Base-by-base conservation (phyloP, 2,329 filamentous ascomycete species). In the Volutella citrinella region DNA sequence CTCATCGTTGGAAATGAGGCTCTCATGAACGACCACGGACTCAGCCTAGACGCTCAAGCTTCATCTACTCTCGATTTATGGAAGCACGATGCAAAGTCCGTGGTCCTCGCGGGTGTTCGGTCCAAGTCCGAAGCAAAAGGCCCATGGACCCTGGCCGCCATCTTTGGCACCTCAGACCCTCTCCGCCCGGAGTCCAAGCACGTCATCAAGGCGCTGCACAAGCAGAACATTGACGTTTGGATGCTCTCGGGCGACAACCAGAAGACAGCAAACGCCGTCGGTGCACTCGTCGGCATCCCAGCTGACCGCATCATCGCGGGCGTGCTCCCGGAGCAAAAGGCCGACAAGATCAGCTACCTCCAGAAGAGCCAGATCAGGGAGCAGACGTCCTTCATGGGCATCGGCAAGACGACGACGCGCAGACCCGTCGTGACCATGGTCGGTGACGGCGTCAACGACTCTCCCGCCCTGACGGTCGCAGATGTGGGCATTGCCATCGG, bases 361-460 rank as follows among this genome's bases (percentile, higher is more conserved):
- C 56, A 61, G 45, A 45, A 43, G 29, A 38, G 40, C 26, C 27
- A 42, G 38, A 26, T 23, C 19, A 21, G 19, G n/a, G 11, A 5
- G 14, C 14, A 14, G 22, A 14, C 27, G 13, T 28, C n/a, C 11
- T 13, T 17, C n/a, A 15, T 13, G n/a, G 16, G 16, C n/a, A 21
- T 18, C n/a, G 16, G 14, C 38, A 11, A 28, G 35, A 30, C n/a
- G n/a, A n/a, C n/a, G n/a, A n/a, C n/a, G 24, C 42, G 52, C 6
- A 69, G 74, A 14, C 69, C 71, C 1, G 72, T 76, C 4, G 68
- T 85, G 6, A 81, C 77, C 17, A 84, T 85, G 69, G 76, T 84
- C n/a, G 81, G 81, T 30, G 81, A 85, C 48, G 81, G 81, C 24
- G 80, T 84, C 41, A 85, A 86, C 49, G 82, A 86, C 54, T 76